A percentile compares a stretch with the other conserved stretches of the same genome.
Conservation (phyloP, 495 filamentous ascomycete genomes). For the Tetracladium marchalianum region DNA sequence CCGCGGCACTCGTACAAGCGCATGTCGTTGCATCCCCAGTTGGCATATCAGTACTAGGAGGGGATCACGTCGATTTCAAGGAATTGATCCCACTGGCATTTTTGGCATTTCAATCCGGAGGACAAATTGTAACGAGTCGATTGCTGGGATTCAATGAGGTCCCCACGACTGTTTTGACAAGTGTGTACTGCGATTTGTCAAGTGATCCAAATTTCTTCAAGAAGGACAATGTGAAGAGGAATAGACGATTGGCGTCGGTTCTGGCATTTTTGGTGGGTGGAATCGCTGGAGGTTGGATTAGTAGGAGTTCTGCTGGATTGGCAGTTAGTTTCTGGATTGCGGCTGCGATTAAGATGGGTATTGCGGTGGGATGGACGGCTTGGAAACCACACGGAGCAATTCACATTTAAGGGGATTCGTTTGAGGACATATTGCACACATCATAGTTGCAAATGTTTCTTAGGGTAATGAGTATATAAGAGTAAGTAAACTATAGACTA, state of each 20-base stretch:
- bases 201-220: constrained; percentile 45
- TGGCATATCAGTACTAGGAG: constrained; percentile 19
- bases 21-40: constrained; percentile 31
- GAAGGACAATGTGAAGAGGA: constrained; percentile 50
- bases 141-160: constrained; percentile 57
- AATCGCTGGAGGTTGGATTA: constrained; percentile 54
- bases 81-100: constrained; percentile 49
- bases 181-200: constrained; percentile 57
- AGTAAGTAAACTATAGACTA: too few relatives aligned
- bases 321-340: constrained; percentile 49
- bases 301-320: constrained; percentile 43
- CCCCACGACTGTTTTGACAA: constrained; percentile 65
- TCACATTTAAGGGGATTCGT: neutral
- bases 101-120: constrained; percentile 61
- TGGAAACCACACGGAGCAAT: constrained; percentile 14
- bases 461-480: too few relatives aligned
- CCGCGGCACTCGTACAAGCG: constrained; percentile 46
- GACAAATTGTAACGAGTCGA: constrained; percentile 56
- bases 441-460: too few relatives aligned
- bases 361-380: constrained; percentile 16
- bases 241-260: constrained; percentile 49
- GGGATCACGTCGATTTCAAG: constrained; percentile 21
- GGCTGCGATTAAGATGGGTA: constrained; percentile 41
- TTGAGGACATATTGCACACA: too few relatives aligned
- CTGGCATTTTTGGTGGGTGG: constrained; percentile 48